phyloP scores from a whole-genome alignment of 805 yeast species.

The Myxozyma nipponensis region DNA sequence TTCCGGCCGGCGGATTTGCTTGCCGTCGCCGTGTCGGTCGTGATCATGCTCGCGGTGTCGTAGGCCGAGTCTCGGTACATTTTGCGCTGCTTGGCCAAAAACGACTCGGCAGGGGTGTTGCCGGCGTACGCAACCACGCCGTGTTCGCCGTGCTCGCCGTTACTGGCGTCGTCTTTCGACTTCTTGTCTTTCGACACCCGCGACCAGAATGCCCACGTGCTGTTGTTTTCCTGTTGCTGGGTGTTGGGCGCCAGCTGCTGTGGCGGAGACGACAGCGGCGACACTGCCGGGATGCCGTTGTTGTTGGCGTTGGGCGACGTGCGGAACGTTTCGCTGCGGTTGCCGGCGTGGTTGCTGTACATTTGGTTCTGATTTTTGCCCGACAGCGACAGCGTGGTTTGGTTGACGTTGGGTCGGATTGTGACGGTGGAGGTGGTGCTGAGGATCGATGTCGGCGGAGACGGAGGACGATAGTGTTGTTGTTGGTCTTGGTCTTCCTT shows the following conservation, averaged over 20 bases:
- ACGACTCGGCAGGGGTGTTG: constrained; percentile 6
- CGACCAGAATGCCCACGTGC: constrained; percentile 25
- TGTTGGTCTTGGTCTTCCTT: constrained; percentile 8
- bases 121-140: constrained; percentile 23
- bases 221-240: constrained; percentile 5
- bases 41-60: constrained; percentile 11
- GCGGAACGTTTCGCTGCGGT: background rate
- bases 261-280: background rate
- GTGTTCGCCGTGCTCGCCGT: constrained; percentile 6
- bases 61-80: background rate
- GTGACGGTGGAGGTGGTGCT: constrained; percentile 21
- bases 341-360: background rate
- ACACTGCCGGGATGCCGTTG: constrained; percentile 1
- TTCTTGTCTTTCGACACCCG: constrained; percentile 11
- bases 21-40: constrained; percentile 8
- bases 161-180: background rate
- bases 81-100: constrained; percentile 13
- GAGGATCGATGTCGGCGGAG: constrained; percentile 25
- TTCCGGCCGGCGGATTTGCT: constrained; percentile 4
- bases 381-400: constrained; percentile 13
- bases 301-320: background rate
- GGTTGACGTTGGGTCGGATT: constrained; percentile 21
- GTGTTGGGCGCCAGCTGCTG: background rate
- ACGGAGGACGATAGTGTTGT: constrained; percentile 15
- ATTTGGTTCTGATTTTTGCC: too few relatives aligned